Evolutionary conservation across 305 asterid genomes (phyloP).

Genomic region (Ilex paraguariensis): DNA sequence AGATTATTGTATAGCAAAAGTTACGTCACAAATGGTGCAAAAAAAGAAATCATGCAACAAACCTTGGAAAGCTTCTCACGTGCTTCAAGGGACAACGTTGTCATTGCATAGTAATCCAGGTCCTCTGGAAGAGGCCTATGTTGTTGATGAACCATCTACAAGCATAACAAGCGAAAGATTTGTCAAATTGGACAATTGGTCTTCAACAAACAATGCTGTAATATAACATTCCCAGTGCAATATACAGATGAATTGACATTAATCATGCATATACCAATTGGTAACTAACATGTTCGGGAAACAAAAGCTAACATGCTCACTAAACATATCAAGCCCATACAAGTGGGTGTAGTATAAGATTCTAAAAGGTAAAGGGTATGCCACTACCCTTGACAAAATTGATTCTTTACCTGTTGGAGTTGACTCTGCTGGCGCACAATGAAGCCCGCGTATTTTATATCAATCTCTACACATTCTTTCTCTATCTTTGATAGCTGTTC

Average conservation of each 20-base stretch:
- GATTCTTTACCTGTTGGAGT: conserved; percentile 66
- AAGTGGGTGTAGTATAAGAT: too few species aligned
- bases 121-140: conserved; percentile 73
- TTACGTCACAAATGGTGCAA: background rate
- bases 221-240: too few species aligned
- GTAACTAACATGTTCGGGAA: too few species aligned
- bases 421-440: conserved; percentile 83
- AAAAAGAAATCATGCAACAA: conserved; percentile 10
- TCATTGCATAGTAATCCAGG: conserved; percentile 77
- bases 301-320: background rate
- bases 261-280: too few species aligned
- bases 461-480: conserved; percentile 90
- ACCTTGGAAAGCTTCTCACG: conserved; percentile 98
- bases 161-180: conserved; percentile 21
- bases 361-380: background rate
- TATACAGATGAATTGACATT: too few species aligned
- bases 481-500: conserved; percentile 61
- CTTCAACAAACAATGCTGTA: too few species aligned
- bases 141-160: conserved; percentile 84
- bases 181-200: background rate
- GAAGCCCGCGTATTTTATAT: conserved; percentile 95
- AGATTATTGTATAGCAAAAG: too few species aligned
- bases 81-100: conserved; percentile 80
- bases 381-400: background rate
- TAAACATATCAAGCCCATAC: background rate